phyloP scores from a whole-genome alignment of 208 protist species.

The Tritrichomonas foetus region DNA sequence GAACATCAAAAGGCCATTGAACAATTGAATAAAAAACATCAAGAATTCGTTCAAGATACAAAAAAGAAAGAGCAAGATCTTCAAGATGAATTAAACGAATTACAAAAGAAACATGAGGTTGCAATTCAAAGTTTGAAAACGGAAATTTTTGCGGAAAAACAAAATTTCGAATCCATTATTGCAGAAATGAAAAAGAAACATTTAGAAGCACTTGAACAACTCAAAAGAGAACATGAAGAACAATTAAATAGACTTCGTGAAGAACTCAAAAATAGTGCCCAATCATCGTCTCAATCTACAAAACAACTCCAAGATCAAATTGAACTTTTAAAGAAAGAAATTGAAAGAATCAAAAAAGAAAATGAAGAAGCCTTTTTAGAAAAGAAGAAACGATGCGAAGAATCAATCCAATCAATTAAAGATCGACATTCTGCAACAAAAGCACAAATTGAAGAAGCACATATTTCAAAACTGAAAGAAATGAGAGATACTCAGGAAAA shows the following conservation, averaged over 20 bases:
- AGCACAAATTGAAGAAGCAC: no score
- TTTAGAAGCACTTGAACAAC: neutral
- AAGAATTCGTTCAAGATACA: neutral
- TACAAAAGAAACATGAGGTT: neutral
- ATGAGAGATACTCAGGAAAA: neutral
- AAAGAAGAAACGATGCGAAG: neutral
- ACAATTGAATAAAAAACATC: neutral
- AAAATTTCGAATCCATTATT: neutral
- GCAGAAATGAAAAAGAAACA: neutral
- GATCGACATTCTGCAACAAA: neutral
- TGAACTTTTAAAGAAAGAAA: neutral
- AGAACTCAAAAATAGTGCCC: neutral
- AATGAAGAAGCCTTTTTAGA: neutral
- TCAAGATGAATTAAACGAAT: neutral
- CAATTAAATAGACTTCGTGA: neutral
- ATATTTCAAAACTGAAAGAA: neutral
- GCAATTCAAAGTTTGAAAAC: neutral
- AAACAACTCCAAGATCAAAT: neutral
- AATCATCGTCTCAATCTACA: no score
- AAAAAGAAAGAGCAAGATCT: neutral
- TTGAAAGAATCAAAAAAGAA: neutral
- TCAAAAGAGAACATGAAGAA: neutral
- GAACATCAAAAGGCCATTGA: neutral
- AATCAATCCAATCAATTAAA: neutral
- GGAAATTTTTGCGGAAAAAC: neutral